Percentiles rank a stretch among this genome's conserved stretches.
phyloP scores from a whole-genome alignment of 2,329 filamentous ascomycete species.

The Elsinoe ampelina region DNA sequence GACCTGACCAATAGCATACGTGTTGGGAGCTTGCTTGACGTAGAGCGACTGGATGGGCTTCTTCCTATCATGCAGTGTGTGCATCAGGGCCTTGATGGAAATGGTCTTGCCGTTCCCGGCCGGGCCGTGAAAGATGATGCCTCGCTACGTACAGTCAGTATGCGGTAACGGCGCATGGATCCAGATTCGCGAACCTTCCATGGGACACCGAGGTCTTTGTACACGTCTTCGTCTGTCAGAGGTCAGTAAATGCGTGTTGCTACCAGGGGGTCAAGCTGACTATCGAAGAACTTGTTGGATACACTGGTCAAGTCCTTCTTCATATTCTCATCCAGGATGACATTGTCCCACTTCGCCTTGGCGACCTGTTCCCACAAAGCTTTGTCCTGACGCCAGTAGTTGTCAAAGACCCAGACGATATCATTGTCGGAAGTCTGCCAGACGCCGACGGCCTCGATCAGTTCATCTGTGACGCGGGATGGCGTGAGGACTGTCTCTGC shows the following conservation, averaged over 20 bases:
- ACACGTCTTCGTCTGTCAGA: conserved; percentile 27
- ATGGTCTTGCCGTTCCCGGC: conserved; percentile 38
- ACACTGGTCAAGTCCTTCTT: conserved; percentile 35
- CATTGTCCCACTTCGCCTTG: conserved; percentile 37
- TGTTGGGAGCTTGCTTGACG: conserved; percentile 28
- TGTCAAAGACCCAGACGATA: conserved; percentile 38
- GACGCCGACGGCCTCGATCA: conserved; percentile 31
- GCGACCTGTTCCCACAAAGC: conserved; percentile 32
- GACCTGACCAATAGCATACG: conserved; percentile 42
- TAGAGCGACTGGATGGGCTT: conserved; percentile 32
- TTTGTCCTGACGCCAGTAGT: conserved; percentile 33
- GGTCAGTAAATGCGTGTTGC: neutral
- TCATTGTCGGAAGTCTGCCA: conserved; percentile 29
- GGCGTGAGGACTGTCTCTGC: conserved; percentile 28
- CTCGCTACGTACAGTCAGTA: conserved; percentile 22
- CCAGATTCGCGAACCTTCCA: conserved; percentile 32
- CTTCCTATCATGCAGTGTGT: conserved; percentile 32
- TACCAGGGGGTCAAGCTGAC: conserved; percentile 13
- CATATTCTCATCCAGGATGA: conserved; percentile 38
- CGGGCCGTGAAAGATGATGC: conserved; percentile 36
- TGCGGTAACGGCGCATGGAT: neutral
- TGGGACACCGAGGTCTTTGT: conserved; percentile 36
- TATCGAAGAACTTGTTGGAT: conserved; percentile 34
- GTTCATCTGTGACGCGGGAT: conserved; percentile 28
- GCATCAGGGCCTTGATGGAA: conserved; percentile 37